Evolutionary conservation across 805 yeast genomes (phyloP).

Genomic region (Candida insectorum): DNA sequence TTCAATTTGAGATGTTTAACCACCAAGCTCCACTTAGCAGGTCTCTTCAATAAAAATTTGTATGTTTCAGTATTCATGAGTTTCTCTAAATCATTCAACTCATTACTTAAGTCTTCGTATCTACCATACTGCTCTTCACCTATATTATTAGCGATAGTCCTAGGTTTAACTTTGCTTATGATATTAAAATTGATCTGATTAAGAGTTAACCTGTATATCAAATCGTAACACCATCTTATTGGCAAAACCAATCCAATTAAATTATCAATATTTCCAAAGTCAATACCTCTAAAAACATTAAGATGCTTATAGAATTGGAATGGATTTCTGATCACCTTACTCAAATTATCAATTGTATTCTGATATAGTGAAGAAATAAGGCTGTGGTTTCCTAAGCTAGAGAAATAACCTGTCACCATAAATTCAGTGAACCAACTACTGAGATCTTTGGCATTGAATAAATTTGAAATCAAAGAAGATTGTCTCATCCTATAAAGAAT

Average conservation of each 20-base stretch:
- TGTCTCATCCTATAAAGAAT: slow-evolving; percentile 35
- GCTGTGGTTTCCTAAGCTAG: slow-evolving; percentile 35
- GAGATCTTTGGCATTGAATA: slow-evolving; percentile 1
- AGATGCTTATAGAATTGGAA: slow-evolving; percentile 5
- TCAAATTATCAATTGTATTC: slow-evolving; percentile 1
- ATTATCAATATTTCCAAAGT: slow-evolving; percentile 27
- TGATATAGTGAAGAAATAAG: slow-evolving; percentile 18
- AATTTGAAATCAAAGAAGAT: slow-evolving; percentile 1
- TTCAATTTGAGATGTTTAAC: slow-evolving; percentile 10
- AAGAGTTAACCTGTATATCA: slow-evolving; percentile 27
- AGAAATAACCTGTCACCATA: slow-evolving; percentile 33
- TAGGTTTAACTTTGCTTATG: slow-evolving; percentile 24
- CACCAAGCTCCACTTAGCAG: slow-evolving; percentile 5
- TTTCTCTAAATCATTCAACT: background rate
- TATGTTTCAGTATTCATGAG: too few species aligned
- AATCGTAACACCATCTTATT: slow-evolving; percentile 33
- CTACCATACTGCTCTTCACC: slow-evolving; percentile 9
- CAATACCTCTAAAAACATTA: slow-evolving; percentile 19
- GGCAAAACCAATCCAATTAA: slow-evolving; percentile 35
- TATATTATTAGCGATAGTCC: slow-evolving; percentile 31
- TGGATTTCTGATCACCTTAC: slow-evolving; percentile 8
- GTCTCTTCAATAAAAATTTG: too few species aligned
- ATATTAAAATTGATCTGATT: slow-evolving; percentile 31
- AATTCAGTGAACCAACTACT: slow-evolving; percentile 27
- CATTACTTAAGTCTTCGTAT: background rate